Percentiles rank a stretch among this genome's conserved stretches.
Conservation (phyloP, 1,284 basidiomycete genomes). For the Moniliophthora roreri region DNA sequence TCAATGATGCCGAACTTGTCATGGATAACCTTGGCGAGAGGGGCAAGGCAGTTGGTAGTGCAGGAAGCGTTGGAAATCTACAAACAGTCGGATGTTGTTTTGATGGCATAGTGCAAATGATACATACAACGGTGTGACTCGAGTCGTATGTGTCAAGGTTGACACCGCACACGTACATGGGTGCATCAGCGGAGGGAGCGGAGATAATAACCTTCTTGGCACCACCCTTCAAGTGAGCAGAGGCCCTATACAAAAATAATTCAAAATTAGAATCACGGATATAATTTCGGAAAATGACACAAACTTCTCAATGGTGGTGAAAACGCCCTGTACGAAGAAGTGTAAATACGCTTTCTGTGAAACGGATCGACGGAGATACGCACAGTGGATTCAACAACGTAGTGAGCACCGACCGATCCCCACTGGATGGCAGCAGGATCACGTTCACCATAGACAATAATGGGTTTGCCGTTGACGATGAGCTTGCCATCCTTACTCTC, state of each 20-base stretch:
- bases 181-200: slow-evolving; percentile 96
- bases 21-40: slow-evolving; percentile 97
- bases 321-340: slow-evolving; percentile 74
- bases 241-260: slow-evolving; percentile 58
- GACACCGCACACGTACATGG: slow-evolving; percentile 97
- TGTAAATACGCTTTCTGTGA: slow-evolving; percentile 4
- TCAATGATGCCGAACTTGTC: slow-evolving; percentile 96
- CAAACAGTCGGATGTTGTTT: no score
- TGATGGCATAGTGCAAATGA: no score
- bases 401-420: slow-evolving; percentile 81
- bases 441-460: slow-evolving; percentile 85
- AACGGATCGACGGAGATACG: slow-evolving; percentile 23
- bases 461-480: slow-evolving; percentile 77
- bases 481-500: slow-evolving; percentile 90
- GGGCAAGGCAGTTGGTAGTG: slow-evolving; percentile 99
- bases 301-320: slow-evolving; percentile 90
- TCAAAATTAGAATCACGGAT: neutral
- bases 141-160: slow-evolving; percentile 95
- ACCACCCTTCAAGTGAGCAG: slow-evolving; percentile 95
- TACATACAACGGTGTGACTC: slow-evolving; percentile 81
- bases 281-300: neutral
- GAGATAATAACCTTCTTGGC: slow-evolving; percentile 99
- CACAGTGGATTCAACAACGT: slow-evolving; percentile 95
- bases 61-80: slow-evolving; percentile 98
- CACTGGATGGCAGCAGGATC: slow-evolving; percentile 90